These are phyloP conservation scores for Cynanchum wilfordii DNA, from an alignment of 257 asterid species.

Conservation along the genomic window DNA sequence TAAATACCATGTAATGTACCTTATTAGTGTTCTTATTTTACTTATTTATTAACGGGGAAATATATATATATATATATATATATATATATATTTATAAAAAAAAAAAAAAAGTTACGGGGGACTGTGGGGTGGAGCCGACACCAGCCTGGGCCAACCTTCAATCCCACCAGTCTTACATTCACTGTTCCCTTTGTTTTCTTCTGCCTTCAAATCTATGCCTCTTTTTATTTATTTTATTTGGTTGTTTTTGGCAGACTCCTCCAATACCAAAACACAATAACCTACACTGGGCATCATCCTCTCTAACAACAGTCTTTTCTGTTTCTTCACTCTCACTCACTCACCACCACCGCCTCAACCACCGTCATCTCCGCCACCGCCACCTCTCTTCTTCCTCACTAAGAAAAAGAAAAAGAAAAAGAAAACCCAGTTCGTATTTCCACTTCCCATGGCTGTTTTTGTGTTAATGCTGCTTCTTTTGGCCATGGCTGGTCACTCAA, in stretches of 20 bases:
- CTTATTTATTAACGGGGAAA: too few relatives aligned
- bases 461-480: slow-evolving; percentile 39
- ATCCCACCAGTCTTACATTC: background rate
- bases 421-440: background rate
- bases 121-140: slow-evolving; percentile 10
- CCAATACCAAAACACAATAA: background rate
- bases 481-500: slow-evolving; percentile 65
- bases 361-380: background rate
- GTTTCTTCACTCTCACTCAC: background rate
- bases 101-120: background rate
- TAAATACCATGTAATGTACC: too few relatives aligned
- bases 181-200: slow-evolving; percentile 1
- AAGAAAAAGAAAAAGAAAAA: too few relatives aligned
- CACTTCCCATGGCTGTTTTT: slow-evolving; percentile 34
- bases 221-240: too few relatives aligned
- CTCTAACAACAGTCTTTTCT: background rate
- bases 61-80: too few relatives aligned
- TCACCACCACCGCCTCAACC: background rate
- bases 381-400: slow-evolving; percentile 7
- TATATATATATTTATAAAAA: too few relatives aligned
- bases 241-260: background rate
- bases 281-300: background rate
- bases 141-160: slow-evolving; percentile 14
- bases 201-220: background rate
- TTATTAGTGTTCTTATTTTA: too few relatives aligned